Evolutionary conservation across 331 rosid genomes (phyloP), one percentile per base, ranked within the genome.

Genomic region (Quercus tomentella): DNA sequence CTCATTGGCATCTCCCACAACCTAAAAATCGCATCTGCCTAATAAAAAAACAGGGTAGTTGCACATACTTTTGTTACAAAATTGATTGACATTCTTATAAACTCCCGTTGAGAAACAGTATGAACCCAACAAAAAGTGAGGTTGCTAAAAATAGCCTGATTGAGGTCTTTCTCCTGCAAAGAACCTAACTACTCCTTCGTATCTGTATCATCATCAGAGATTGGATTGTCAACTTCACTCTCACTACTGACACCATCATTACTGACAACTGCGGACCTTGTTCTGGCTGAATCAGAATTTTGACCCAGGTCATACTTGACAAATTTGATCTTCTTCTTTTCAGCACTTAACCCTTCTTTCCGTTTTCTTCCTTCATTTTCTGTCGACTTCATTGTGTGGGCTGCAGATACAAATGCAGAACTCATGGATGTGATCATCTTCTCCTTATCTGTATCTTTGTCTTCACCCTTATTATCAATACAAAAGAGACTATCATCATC

Each of bases 161-260:
- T 82, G 62, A 54, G 57, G 76, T 3, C 67, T 43, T 73, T 35
- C 35, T 43, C 26, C 41, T 2, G 43, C n/a, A 22, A 69, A 78
- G 25, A 74, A 68, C 54, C 57, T 54, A 74, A 43, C 33, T 67
- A 66, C 58, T 83, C 78, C 55, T 49, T 63, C 14, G 72, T 71
- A 43, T 83, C 87, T 17, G 86, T 62, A n/a, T 93, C 89, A 51
- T 88, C 58, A 20, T 86, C 92, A 1, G 93, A 86, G 28, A 18
- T 76, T 31, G 92, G 91, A 86, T 91, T 83, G 74, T 92, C 91
- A 20, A 79, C 87, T 76, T 92, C 96, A 69, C 93, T 85, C 81
- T 88, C 92, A 56, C 78, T 87, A 55, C 75, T 80, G 57, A 84
- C 73, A 56, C 86, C 79, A 43, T 87, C 86, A 30, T 55, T 23